Conservation (phyloP, 2,329 filamentous ascomycete species). For the Harringtonia lauricola region DNA sequence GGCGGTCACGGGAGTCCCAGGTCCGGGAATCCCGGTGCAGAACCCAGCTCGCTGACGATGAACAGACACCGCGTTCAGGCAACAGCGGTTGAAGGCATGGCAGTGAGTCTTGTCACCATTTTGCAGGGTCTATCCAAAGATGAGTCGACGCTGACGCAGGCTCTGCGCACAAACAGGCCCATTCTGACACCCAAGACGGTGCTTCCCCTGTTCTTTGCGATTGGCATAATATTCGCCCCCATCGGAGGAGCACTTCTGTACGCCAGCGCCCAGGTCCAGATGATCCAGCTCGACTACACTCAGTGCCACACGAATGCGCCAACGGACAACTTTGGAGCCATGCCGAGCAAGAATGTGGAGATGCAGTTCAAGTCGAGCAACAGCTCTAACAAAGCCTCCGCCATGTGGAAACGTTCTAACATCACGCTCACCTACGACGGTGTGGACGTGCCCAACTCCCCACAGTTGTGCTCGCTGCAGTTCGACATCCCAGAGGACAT, state of each 20-base stretch:
- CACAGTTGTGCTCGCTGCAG: constrained; percentile 54
- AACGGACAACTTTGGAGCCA: constrained; percentile 27
- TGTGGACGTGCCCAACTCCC: constrained; percentile 22
- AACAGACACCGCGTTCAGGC: constrained; percentile 86
- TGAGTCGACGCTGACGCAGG: constrained; percentile 7
- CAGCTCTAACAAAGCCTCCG: constrained; percentile 18
- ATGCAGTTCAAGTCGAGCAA: constrained; percentile 60
- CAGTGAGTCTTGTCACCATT: constrained; percentile 52
- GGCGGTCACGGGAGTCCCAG: not conserved
- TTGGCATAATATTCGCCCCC: constrained; percentile 86
- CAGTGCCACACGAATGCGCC: constrained; percentile 54
- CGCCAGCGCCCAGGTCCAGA: constrained; percentile 78
- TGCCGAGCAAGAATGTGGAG: constrained; percentile 47
- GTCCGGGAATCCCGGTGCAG: constrained; percentile 2
- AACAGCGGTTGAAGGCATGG: constrained; percentile 97
- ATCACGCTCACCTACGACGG: constrained; percentile 29
- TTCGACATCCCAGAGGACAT: constrained; percentile 75
- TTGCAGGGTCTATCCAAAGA: no score
- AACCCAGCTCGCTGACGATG: constrained; percentile 1
- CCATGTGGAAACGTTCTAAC: constrained; percentile 30
- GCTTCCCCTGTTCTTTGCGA: constrained; percentile 78
- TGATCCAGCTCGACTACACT: constrained; percentile 85
- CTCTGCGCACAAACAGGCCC: constrained; percentile 42
- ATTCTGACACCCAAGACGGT: constrained; percentile 94
- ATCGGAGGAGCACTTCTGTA: constrained; percentile 81